Evolutionary conservation across 2,329 filamentous ascomycete genomes (phyloP), one percentile per base, ranked within the genome.

Genomic region (Colletotrichum caudatum): DNA sequence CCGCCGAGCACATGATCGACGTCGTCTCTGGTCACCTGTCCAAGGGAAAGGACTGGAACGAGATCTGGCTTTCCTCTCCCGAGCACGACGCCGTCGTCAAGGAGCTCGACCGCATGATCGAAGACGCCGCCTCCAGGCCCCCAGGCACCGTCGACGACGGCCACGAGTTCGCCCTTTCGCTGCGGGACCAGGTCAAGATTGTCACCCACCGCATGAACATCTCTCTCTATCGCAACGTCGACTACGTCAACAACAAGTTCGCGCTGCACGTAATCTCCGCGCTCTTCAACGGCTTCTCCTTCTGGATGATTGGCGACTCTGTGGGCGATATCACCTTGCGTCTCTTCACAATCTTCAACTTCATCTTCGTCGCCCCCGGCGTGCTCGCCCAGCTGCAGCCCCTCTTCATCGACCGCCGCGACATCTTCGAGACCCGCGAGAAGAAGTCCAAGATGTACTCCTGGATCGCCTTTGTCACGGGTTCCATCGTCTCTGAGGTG

Each of bases 1-100:
- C 91, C 1, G 92, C 92, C 0, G 92, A 94, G 78, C 93, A 91
- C 83, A 94, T 94, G 90, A 88, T 94, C 64, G 85, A 88, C 61
- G 84, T 87, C 23, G 85, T 87, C 18, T 87, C 87, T 1, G 87
- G 88, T 0, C 78, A 80, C 46, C 76, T 86, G 1, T 85, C 84
- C 0, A 83, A 81, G 64, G 80, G 76, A 76, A 84, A 74, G 54
- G 87, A 93, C 77, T 93, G 90, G 91, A 91, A 90, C 77, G 84
- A 92, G 48, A 87, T 93, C 74, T 94, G 92, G 92, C 82, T 86
- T 23, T 85, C 85, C n/a, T 94, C 89, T 0, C 83, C 88, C 1
- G 86, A 93, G 76, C 86, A 90, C 73, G 81, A 83, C 0, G 80
- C 83, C 4, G 81, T 92, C 48, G 81, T 88, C 20, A 79, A 85